Conservation (phyloP, 306 rosid species). For the Vigna trinervia region DNA sequence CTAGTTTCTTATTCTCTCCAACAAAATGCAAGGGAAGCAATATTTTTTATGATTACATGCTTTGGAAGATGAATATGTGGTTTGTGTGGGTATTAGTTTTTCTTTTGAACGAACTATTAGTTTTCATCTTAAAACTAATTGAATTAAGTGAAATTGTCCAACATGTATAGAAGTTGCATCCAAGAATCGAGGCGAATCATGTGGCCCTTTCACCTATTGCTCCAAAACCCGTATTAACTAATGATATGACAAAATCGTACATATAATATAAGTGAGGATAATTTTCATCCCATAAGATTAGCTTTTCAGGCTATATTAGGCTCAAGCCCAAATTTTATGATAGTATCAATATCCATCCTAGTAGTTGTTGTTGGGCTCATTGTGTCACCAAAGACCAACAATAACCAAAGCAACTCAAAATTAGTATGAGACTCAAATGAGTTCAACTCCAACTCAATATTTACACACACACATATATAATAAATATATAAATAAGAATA, state of each 20-base stretch:
- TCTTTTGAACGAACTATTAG: not conserved
- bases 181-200: not conserved
- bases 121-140: not conserved
- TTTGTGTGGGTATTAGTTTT: not conserved
- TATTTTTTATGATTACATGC: not conserved
- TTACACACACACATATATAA: too few relatives aligned
- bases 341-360: not conserved
- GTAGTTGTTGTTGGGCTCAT: not conserved
- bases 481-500: too few relatives aligned
- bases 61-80: not conserved
- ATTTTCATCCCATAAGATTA: not conserved
- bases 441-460: too few relatives aligned
- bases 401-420: too few relatives aligned
- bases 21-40: not conserved
- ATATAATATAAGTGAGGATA: not conserved
- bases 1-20: not conserved
- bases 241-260: not conserved
- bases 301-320: not conserved
- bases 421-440: too few relatives aligned
- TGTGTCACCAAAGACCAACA: not conserved
- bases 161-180: not conserved
- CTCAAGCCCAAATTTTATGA: not conserved
- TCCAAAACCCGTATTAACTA: not conserved
- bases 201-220: not conserved
- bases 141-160: not conserved